Evolutionary conservation across 129 eudicot species (phyloP).

Genomic region (Pulicaria dysenterica): DNA sequence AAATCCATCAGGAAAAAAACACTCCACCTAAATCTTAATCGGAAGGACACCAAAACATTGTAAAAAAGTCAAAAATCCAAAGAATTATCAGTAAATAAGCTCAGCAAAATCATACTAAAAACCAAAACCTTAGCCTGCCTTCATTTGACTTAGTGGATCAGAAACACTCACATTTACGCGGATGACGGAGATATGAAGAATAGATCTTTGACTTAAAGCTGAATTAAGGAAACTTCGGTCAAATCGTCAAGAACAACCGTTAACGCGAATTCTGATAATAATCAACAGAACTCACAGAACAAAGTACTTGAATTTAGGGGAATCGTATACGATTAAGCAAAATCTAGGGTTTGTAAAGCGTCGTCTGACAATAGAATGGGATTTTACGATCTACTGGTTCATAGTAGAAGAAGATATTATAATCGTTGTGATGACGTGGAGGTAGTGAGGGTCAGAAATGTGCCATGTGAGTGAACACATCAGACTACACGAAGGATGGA

Average conservation of each 20-base stretch:
- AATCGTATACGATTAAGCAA: conserved; percentile 18
- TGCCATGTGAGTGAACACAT: conserved; percentile 41
- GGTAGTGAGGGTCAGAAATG: conserved; percentile 37
- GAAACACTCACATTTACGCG: conserved; percentile 32
- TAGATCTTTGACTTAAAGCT: conserved; percentile 22
- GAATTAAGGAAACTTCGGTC: conserved; percentile 20
- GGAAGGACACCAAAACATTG: neutral
- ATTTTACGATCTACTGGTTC: conserved; percentile 30
- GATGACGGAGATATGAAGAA: conserved; percentile 21
- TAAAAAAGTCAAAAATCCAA: conserved; percentile 10
- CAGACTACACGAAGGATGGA: conserved; percentile 34
- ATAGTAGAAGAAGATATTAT: conserved; percentile 33
- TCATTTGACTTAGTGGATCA: conserved; percentile 6
- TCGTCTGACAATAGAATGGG: conserved; percentile 12
- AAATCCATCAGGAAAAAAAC: neutral
- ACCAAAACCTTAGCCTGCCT: conserved; percentile 6
- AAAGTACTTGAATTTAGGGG: conserved; percentile 21
- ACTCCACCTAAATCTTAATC: conserved; percentile 16
- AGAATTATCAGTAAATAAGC: neutral
- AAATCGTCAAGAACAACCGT: conserved; percentile 11
- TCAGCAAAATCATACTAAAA: neutral
- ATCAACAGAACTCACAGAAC: neutral
- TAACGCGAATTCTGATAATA: conserved; percentile 1
- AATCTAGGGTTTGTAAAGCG: conserved; percentile 32
- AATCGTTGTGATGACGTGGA: conserved; percentile 42